Base-by-base conservation (phyloP, 768 basidiomycete genomes). In the Kwoniella pini region DNA sequence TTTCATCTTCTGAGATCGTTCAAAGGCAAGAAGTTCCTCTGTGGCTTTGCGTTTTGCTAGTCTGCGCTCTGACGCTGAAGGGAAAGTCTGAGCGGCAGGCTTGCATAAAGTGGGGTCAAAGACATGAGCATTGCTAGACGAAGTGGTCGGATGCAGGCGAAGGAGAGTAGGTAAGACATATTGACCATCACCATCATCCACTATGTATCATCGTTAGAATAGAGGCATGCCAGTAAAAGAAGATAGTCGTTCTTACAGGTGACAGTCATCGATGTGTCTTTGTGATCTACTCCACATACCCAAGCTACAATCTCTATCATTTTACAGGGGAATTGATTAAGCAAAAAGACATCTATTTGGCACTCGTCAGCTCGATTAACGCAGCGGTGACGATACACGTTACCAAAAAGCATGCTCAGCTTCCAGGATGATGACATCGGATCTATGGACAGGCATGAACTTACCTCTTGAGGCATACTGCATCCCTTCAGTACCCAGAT, bases 151-250 rank as follows among this genome's bases (percentile, higher is more conserved):
- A 33, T 50, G 24, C 2, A 75, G 62, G 19, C 57, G 44, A 28
- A 69, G 27, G 10, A 39, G 53, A 0, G 70, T 50, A 6, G 65
- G 67, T 11, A 75, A 36, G 36, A 71, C 60, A 39, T 63, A 44
- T 22, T 54, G 12, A 2, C 74, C 74, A 52, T 75, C 71, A 4
- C 74, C 74, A 40, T 72, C 74, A 52, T 75, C 74, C 15, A 75
- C 72, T 45, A 22, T 12, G 17, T 26, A 12, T 15, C 19, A 17
- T 4, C 33, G 31, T 2, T 4, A 33, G 1, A 0, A 6, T 31
- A 6, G 19, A 15, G 30, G 27, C 49, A 31, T 2, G 9, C n/a
- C 27, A 27, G 50, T 10, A 43, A 43, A 21, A 38, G n/a, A 38
- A 5, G 2, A 5, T 27, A 7, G 33, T 22, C 27, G 11, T 11